Conservation (phyloP, 768 basidiomycete genomes). For the Tubosaeta sp. region DNA sequence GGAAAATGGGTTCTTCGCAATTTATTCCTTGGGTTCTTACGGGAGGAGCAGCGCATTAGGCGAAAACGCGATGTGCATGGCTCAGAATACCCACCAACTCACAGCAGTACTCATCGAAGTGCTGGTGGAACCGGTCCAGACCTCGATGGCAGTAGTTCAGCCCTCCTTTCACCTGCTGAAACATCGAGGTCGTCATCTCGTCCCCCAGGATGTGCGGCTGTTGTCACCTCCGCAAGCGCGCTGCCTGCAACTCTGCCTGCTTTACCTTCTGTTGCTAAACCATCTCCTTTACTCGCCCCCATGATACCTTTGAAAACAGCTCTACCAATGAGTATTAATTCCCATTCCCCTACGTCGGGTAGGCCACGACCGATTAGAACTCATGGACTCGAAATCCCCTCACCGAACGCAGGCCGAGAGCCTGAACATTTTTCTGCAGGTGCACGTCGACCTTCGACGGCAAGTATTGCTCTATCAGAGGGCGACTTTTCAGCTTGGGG, state of each 20-base stretch:
- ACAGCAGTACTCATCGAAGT: slow-evolving; percentile 21
- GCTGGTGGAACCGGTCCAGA: slow-evolving; percentile 24
- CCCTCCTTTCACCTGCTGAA: slow-evolving; percentile 28
- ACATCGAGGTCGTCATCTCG: slow-evolving; percentile 20
- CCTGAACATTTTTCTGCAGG: slow-evolving; percentile 54
- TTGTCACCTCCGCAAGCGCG: slow-evolving; percentile 63
- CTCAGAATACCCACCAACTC: slow-evolving; percentile 15
- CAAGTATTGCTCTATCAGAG: slow-evolving; percentile 40
- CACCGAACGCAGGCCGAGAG: slow-evolving; percentile 26
- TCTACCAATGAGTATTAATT: slow-evolving; percentile 33
- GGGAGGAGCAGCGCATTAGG: slow-evolving; percentile 55
- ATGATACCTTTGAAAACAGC: slow-evolving; percentile 47
- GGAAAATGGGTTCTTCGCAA: slow-evolving; percentile 91
- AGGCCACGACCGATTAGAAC: slow-evolving; percentile 36
- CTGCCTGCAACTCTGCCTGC: slow-evolving; percentile 58
- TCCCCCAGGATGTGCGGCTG: slow-evolving; percentile 34
- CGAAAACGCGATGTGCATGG: slow-evolving; percentile 30
- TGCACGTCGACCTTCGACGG: slow-evolving; percentile 42
- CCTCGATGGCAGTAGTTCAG: slow-evolving; percentile 16
- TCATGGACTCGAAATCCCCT: slow-evolving; percentile 40
- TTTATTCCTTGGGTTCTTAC: slow-evolving; percentile 74
- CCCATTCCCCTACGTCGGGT: slow-evolving; percentile 40
- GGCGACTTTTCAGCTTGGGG: slow-evolving; percentile 48
- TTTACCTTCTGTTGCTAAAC: slow-evolving; percentile 38
- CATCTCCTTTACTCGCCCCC: slow-evolving; percentile 57